Conservation (phyloP, 164 flowering plant genomes). For the Nelumbo lutea region DNA sequence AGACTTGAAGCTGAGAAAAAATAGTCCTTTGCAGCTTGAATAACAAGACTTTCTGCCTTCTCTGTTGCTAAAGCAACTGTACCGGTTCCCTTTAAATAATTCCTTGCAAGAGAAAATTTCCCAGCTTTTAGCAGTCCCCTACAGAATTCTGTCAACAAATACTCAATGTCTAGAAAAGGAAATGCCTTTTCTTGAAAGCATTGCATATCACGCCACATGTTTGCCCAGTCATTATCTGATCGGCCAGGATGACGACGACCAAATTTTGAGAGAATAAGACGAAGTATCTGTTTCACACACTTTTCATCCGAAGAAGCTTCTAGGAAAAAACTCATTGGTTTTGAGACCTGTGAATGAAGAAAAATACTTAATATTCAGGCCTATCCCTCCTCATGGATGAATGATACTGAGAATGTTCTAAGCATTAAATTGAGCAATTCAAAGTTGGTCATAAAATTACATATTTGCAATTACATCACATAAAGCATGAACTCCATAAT, state of each 20-base stretch:
- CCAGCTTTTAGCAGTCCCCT: constrained; percentile 96
- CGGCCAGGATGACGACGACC: constrained; percentile 76
- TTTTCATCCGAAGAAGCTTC: constrained; percentile 73
- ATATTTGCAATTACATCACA: neutral
- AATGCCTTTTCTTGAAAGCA: constrained; percentile 81
- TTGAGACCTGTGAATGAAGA: constrained; percentile 69
- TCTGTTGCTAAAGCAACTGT: constrained; percentile 65
- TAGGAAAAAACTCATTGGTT: constrained; percentile 66
- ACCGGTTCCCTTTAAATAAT: constrained; percentile 79
- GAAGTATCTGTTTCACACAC: constrained; percentile 88
- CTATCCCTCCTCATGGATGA: neutral
- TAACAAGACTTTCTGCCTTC: constrained; percentile 85
- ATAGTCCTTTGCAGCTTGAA: constrained; percentile 94
- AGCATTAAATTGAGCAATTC: neutral
- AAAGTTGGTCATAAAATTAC: neutral
- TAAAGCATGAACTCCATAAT: neutral
- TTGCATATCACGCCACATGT: constrained; percentile 94
- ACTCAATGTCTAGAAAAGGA: constrained; percentile 86
- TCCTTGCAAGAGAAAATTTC: constrained; percentile 90
- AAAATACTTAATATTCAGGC: neutral
- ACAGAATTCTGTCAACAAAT: constrained; percentile 83
- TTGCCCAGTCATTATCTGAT: constrained; percentile 93
- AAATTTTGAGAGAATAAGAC: constrained; percentile 95
- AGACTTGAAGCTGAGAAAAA: constrained; percentile 95
- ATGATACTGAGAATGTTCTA: neutral